Conservation (phyloP, 1,284 basidiomycete genomes). For the Cryptococcus sp. region DNA sequence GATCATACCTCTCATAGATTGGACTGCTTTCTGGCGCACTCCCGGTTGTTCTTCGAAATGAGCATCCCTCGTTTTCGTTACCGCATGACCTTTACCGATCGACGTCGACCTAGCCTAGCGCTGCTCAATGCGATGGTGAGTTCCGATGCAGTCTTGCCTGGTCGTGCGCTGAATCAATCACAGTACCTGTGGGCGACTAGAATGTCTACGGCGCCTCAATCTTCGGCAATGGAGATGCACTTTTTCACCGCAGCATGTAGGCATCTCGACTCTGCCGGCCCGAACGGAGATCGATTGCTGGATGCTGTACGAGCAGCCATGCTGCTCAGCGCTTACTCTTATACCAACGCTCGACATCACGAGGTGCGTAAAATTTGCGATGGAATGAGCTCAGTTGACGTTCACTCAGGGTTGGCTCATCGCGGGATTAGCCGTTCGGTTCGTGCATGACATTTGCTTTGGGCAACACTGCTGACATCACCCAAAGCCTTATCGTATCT, state of each 20-base stretch:
- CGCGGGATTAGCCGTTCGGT: constrained; percentile 35
- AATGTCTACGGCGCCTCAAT: constrained; percentile 38
- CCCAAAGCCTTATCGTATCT: constrained; percentile 35
- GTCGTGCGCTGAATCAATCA: not conserved
- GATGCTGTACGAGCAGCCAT: constrained; percentile 45
- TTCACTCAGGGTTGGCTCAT: constrained; percentile 38
- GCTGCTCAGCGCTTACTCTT: constrained; percentile 42
- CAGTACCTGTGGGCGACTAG: constrained; percentile 50
- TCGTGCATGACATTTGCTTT: not conserved
- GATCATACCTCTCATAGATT: constrained; percentile 20
- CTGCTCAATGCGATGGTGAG: constrained; percentile 47
- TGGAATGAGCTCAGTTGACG: not conserved
- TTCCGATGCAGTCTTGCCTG: not conserved
- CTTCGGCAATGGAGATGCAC: constrained; percentile 34
- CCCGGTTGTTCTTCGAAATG: constrained; percentile 47
- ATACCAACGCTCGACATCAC: constrained; percentile 44
- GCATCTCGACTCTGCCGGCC: constrained; percentile 37
- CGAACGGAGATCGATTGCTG: constrained; percentile 42
- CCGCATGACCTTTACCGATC: constrained; percentile 43
- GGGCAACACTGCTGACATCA: not conserved
- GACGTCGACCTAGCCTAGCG: constrained; percentile 39
- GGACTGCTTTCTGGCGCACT: constrained; percentile 43
- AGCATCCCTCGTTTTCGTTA: constrained; percentile 45
- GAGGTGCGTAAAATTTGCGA: constrained; percentile 21
- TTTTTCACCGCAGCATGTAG: constrained; percentile 40